Evolutionary conservation across 176 grass and related monocot genomes (phyloP).

Genomic region (Puya raimondii): DNA sequence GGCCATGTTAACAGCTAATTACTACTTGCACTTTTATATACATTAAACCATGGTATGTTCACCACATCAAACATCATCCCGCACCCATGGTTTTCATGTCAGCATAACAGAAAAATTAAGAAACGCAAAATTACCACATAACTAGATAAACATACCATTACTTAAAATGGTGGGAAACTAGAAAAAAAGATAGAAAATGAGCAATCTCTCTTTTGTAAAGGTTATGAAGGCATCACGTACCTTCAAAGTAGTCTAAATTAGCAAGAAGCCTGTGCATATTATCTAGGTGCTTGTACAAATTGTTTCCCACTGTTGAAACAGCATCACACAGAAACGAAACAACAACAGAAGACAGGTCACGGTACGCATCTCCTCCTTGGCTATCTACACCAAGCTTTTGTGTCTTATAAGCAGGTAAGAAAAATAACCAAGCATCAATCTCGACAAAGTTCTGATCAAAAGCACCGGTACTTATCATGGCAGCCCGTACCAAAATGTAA

Average conservation of each 20-base stretch:
- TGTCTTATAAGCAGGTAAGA: slow-evolving; percentile 51
- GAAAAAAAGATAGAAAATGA: not conserved
- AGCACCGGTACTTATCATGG: slow-evolving; percentile 69
- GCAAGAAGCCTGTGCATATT: slow-evolving; percentile 56
- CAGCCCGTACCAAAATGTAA: slow-evolving; percentile 63
- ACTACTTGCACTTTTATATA: too few species aligned
- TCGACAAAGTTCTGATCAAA: slow-evolving; percentile 65
- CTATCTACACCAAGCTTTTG: slow-evolving; percentile 21
- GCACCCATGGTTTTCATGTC: too few species aligned
- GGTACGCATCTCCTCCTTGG: slow-evolving; percentile 30
- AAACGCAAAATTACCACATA: too few species aligned
- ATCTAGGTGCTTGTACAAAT: slow-evolving; percentile 76
- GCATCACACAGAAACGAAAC: slow-evolving; percentile 81
- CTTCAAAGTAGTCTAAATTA: slow-evolving; percentile 41
- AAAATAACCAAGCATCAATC: slow-evolving; percentile 78
- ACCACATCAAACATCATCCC: too few species aligned
- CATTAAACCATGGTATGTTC: too few species aligned
- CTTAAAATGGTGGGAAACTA: not conserved
- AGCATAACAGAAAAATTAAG: too few species aligned
- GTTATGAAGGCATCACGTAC: slow-evolving; percentile 29
- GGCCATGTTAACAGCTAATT: too few species aligned
- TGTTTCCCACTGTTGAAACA: slow-evolving; percentile 81
- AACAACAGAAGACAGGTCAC: slow-evolving; percentile 59
- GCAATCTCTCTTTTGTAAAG: not conserved
- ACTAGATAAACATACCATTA: too few species aligned